Percentiles rank a stretch among this genome's conserved stretches.
Evolutionary conservation across 352 stramenopile genomes (phyloP).

Genomic region (Plasmopara viticola): DNA sequence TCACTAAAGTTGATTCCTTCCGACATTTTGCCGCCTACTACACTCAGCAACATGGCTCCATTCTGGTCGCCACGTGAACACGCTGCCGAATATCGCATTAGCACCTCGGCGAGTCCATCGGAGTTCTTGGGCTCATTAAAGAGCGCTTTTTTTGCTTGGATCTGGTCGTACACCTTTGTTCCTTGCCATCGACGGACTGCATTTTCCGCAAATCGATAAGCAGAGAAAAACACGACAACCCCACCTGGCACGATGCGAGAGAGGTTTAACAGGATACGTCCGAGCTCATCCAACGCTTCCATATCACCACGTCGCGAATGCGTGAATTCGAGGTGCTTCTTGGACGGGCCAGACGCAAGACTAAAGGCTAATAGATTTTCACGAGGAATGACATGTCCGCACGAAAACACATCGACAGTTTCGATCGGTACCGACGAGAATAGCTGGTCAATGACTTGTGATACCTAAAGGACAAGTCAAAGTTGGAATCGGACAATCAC

Average conservation of each 20-base stretch:
- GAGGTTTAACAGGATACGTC: constrained; percentile 89
- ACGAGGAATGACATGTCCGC: constrained; percentile 96
- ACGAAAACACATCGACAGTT: constrained; percentile 94
- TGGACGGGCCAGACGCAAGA: constrained; percentile 71
- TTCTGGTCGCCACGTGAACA: constrained; percentile 26
- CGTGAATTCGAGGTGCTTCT: constrained; percentile 92
- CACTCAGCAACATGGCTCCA: constrained; percentile 91
- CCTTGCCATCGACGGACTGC: constrained; percentile 84
- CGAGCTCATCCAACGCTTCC: constrained; percentile 92
- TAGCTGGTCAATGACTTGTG: constrained; percentile 92
- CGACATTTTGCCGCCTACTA: constrained; percentile 98
- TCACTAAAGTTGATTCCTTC: constrained; percentile 99
- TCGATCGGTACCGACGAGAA: constrained; percentile 75
- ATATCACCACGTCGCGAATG: constrained; percentile 70
- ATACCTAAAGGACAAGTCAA: constrained; percentile 41
- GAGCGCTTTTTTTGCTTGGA: constrained; percentile 87
- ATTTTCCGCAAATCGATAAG: constrained; percentile 93
- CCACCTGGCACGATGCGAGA: constrained; percentile 87
- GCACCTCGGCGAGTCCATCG: constrained; percentile 87
- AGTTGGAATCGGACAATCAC: not conserved
- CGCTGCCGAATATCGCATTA: constrained; percentile 79
- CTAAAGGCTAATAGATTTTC: constrained; percentile 87
- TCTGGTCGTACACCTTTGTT: constrained; percentile 70
- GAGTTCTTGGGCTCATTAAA: constrained; percentile 93
- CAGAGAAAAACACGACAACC: constrained; percentile 97